These are phyloP conservation scores for Colletotrichum sp. DNA, from an alignment of 2,329 filamentous ascomycete genomes.

Conservation along the genomic window DNA sequence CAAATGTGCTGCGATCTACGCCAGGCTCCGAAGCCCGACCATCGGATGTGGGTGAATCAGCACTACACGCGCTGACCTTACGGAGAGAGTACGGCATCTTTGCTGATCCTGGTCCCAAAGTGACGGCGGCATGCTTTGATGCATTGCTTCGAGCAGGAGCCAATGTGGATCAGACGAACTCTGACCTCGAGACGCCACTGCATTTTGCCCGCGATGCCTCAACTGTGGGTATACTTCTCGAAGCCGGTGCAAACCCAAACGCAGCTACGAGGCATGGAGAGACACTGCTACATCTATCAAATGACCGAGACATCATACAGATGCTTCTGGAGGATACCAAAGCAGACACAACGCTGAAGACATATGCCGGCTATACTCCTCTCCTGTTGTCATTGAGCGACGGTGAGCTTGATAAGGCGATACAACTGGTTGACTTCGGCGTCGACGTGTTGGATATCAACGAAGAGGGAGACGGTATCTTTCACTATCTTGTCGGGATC, in stretches of 20 bases:
- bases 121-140: neutral
- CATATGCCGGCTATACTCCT: neutral
- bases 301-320: neutral
- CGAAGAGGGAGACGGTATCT: constrained; percentile 23
- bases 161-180: neutral
- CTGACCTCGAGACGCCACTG: neutral
- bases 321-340: neutral
- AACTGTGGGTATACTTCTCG: constrained; percentile 17
- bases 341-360: neutral
- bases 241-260: constrained; percentile 29
- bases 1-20: neutral
- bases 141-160: neutral
- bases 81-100: neutral
- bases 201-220: neutral
- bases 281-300: neutral
- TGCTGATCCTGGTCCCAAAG: neutral
- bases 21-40: neutral
- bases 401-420: neutral
- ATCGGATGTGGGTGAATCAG: neutral
- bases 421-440: constrained; percentile 7
- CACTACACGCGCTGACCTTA: neutral
- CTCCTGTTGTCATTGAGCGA: neutral
- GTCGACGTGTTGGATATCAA: constrained; percentile 24
- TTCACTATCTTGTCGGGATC: constrained; percentile 6
- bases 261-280: constrained; percentile 5